Evolutionary conservation across 108 stramenopile genomes (phyloP).

Genomic region (Tribonema minus): DNA sequence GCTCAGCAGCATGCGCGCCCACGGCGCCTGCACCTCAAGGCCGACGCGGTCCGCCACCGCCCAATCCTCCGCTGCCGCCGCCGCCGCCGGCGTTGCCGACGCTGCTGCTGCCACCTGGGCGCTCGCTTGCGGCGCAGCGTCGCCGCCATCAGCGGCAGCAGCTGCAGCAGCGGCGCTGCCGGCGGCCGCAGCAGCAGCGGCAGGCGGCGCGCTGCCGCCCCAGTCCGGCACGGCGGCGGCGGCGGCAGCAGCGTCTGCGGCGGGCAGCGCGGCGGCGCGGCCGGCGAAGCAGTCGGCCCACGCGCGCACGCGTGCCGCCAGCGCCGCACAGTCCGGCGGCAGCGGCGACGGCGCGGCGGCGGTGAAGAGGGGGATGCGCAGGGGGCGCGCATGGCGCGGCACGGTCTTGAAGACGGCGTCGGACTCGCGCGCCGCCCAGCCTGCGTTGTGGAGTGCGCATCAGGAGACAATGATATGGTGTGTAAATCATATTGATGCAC

Average conservation of each 20-base stretch:
- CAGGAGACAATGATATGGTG: too few relatives aligned
- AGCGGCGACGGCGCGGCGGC: neutral
- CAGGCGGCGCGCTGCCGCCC: neutral
- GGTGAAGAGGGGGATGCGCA: neutral
- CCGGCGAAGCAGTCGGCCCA: neutral
- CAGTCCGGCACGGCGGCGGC: neutral
- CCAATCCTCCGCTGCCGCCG: too few relatives aligned
- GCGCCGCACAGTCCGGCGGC: neutral
- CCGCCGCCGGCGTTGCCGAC: neutral
- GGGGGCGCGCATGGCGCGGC: neutral
- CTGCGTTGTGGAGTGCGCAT: too few relatives aligned
- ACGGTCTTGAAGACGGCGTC: too few relatives aligned
- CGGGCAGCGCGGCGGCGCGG: neutral
- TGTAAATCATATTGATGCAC: too few relatives aligned
- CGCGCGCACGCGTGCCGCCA: neutral
- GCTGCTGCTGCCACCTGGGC: neutral
- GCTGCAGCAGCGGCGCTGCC: neutral
- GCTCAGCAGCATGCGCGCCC: conserved; percentile 23
- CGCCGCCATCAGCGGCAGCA: neutral
- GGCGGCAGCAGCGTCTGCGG: neutral
- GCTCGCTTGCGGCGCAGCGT: neutral
- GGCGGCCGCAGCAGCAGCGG: neutral
- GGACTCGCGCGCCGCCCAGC: too few relatives aligned
- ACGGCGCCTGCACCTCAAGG: conserved; percentile 40
- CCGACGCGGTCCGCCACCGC: too few relatives aligned